phyloP scores from a whole-genome alignment of 805 yeast species.

The Hagleromyces aurorensis region DNA sequence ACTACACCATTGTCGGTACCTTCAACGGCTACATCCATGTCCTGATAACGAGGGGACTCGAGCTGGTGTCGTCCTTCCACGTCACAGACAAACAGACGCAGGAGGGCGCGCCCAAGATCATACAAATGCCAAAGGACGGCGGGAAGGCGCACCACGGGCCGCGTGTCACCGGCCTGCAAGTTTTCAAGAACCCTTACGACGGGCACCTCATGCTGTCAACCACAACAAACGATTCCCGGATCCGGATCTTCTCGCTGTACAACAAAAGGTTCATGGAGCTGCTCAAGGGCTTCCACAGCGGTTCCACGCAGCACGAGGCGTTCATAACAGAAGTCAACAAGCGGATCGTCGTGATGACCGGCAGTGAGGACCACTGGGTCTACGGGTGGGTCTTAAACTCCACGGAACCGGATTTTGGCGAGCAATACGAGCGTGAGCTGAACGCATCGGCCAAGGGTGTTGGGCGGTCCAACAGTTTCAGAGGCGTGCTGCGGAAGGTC shows the following conservation, averaged over 20 bases:
- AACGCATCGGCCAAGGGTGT: too few relatives aligned
- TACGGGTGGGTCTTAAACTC: constrained; percentile 63
- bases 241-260: constrained; percentile 54
- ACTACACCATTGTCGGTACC: constrained; percentile 61
- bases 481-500: too few relatives aligned
- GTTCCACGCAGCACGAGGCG: constrained; percentile 66
- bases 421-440: too few relatives aligned
- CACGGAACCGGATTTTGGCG: too few relatives aligned
- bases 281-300: constrained; percentile 67
- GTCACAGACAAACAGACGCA: constrained; percentile 35
- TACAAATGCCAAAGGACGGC: constrained; percentile 2
- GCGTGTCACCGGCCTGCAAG: constrained; percentile 70
- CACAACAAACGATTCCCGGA: constrained; percentile 75
- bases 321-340: constrained; percentile 7
- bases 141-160: constrained; percentile 34
- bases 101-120: constrained; percentile 3
- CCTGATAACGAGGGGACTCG: constrained; percentile 58
- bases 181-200: constrained; percentile 30
- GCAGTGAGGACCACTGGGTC: constrained; percentile 84
- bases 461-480: too few relatives aligned
- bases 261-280: constrained; percentile 52
- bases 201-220: constrained; percentile 42
- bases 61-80: constrained; percentile 37
- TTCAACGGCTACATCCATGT: constrained; percentile 62
- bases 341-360: constrained; percentile 50